These are phyloP conservation scores for Capsicum baccatum DNA, from an alignment of 257 asterid genomes.

Conservation along the genomic window DNA sequence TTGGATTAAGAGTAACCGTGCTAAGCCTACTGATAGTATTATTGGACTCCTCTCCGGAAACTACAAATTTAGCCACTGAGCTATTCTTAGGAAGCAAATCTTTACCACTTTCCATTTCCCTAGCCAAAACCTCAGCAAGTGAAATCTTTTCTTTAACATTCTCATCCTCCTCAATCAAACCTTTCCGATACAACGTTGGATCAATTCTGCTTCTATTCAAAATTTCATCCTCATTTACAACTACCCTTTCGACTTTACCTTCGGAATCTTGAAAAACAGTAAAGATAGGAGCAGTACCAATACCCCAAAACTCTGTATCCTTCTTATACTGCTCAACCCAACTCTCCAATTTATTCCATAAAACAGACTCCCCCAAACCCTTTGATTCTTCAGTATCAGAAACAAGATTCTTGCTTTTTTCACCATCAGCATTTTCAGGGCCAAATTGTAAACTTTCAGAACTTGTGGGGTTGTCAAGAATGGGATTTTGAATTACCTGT, in stretches of 20 bases:
- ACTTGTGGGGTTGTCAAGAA: conserved; percentile 38
- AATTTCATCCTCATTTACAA: conserved; percentile 83
- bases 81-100: conserved; percentile 60
- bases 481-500: conserved; percentile 52
- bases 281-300: conserved; percentile 77
- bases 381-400: conserved; percentile 31
- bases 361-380: conserved; percentile 54
- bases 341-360: conserved; percentile 72
- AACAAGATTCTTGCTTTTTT: conserved; percentile 40
- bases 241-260: conserved; percentile 72
- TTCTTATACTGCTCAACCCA: conserved; percentile 87
- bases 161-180: conserved; percentile 45
- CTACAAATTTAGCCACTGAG: conserved; percentile 64
- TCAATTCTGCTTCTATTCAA: conserved; percentile 58
- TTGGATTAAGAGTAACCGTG: conserved; percentile 44
- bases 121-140: conserved; percentile 69
- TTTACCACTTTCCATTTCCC: conserved; percentile 71
- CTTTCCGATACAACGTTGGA: conserved; percentile 39
- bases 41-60: conserved; percentile 47
- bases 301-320: conserved; percentile 82
- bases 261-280: conserved; percentile 62
- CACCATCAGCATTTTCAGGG: conserved; percentile 30
- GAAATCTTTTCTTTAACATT: conserved; percentile 62
- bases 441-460: conserved; percentile 41
- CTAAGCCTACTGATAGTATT: conserved; percentile 32